These are phyloP conservation scores for Sphagnurus paluster DNA, from an alignment of 1,284 basidiomycete genomes.

Conservation along the genomic window DNA sequence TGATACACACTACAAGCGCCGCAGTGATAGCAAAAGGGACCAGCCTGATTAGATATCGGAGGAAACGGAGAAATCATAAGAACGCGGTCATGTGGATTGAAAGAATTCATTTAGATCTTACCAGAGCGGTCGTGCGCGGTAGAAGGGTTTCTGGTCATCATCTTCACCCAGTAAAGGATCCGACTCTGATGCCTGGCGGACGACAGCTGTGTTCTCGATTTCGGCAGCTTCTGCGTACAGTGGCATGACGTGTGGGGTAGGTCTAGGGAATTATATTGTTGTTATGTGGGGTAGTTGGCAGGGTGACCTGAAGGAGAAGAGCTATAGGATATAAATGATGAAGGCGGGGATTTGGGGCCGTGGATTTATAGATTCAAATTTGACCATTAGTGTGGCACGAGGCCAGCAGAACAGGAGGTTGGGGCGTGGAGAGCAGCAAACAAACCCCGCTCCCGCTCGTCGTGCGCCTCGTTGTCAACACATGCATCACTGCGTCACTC, in stretches of 20 bases:
- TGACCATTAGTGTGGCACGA: slow-evolving; percentile 11
- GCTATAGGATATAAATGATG: neutral
- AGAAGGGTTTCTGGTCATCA: slow-evolving; percentile 56
- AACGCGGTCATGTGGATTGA: neutral
- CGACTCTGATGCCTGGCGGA: slow-evolving; percentile 16
- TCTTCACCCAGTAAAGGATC: slow-evolving; percentile 22
- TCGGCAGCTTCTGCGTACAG: slow-evolving; percentile 21
- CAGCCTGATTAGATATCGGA: slow-evolving; percentile 45
- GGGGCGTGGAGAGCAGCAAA: neutral
- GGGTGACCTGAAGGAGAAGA: neutral
- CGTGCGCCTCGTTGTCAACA: slow-evolving; percentile 1
- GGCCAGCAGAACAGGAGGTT: neutral
- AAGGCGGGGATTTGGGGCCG: slow-evolving; percentile 1
- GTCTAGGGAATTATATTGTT: neutral
- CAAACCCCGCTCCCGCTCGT: too few species aligned
- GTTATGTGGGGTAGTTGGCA: neutral
- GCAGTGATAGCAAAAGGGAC: slow-evolving; percentile 72
- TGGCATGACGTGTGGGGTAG: neutral
- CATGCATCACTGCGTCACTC: neutral
- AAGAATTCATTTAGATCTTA: slow-evolving; percentile 14
- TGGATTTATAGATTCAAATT: slow-evolving; percentile 8
- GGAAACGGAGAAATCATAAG: slow-evolving; percentile 1
- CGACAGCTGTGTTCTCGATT: slow-evolving; percentile 14
- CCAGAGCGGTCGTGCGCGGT: slow-evolving; percentile 67
- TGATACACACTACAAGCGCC: slow-evolving; percentile 56